phyloP scores from a whole-genome alignment of 2,329 filamentous ascomycete genomes.

The Penicillium concentricum region DNA sequence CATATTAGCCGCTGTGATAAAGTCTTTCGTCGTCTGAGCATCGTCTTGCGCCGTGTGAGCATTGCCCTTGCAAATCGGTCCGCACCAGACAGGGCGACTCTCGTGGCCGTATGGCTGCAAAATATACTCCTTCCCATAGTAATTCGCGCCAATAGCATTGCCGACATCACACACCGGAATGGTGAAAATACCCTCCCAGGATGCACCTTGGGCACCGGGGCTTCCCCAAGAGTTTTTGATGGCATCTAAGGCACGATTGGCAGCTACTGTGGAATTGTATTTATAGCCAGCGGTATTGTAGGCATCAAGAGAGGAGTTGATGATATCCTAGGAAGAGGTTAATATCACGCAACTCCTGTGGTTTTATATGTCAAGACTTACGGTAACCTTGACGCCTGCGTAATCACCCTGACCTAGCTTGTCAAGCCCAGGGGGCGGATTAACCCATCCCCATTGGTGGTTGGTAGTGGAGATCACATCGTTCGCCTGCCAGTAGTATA shows the following conservation, averaged over 20 bases:
- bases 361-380: not conserved
- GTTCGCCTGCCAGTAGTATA: slow-evolving; percentile 17
- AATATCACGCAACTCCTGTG: not conserved
- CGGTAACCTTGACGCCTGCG: not conserved
- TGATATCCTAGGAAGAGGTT: slow-evolving; percentile 4
- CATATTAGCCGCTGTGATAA: too few species aligned
- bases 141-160: too few species aligned
- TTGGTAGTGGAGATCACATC: slow-evolving; percentile 6
- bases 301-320: slow-evolving; percentile 18
- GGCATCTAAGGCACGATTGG: slow-evolving; percentile 7
- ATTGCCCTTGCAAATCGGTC: too few species aligned
- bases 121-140: too few species aligned
- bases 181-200: too few species aligned
- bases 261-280: slow-evolving; percentile 1
- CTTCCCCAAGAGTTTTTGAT: slow-evolving; percentile 8
- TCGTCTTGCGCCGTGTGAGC: too few species aligned
- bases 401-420: slow-evolving; percentile 7
- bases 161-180: too few species aligned
- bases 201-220: not conserved
- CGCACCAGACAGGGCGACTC: too few species aligned
- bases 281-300: slow-evolving; percentile 8
- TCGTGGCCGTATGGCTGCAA: too few species aligned
- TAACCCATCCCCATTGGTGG: slow-evolving; percentile 16
- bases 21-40: too few species aligned
- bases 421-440: slow-evolving; percentile 7